A percentile compares a stretch with the other conserved stretches of the same genome.
Conservation (phyloP, 768 basidiomycete genomes). For the Daedaleopsis nitida region DNA sequence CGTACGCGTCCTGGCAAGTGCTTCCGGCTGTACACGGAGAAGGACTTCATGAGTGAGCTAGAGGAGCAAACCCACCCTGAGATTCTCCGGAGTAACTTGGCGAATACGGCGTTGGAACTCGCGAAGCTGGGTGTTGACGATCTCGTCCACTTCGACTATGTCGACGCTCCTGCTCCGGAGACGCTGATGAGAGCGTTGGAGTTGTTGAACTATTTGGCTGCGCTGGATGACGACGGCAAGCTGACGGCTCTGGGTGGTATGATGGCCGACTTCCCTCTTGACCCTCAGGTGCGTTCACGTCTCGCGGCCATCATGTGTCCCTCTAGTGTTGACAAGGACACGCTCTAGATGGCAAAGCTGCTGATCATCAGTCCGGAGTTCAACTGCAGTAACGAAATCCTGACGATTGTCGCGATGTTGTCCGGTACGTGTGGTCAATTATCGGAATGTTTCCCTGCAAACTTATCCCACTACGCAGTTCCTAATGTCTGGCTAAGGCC, state of each 20-base stretch:
- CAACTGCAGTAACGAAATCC: slow-evolving; percentile 92
- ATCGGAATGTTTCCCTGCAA: no score
- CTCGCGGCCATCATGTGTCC: no score
- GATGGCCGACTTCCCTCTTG: slow-evolving; percentile 99
- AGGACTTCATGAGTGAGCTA: slow-evolving; percentile 93
- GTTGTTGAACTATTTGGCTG: slow-evolving; percentile 87
- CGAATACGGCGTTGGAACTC: slow-evolving; percentile 90
- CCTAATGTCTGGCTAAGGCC: slow-evolving; percentile 96
- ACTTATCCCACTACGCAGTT: slow-evolving; percentile 42
- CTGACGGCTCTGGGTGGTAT: slow-evolving; percentile 83
- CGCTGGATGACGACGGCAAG: slow-evolving; percentile 92
- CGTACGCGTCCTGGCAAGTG: slow-evolving; percentile 97
- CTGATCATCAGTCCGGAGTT: slow-evolving; percentile 94
- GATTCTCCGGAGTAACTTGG: slow-evolving; percentile 90
- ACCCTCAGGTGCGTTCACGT: slow-evolving; percentile 74
- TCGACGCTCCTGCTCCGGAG: slow-evolving; percentile 42
- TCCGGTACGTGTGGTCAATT: slow-evolving; percentile 59
- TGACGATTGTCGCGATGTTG: slow-evolving; percentile 96
- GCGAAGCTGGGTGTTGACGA: slow-evolving; percentile 90
- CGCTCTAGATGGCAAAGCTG: slow-evolving; percentile 80
- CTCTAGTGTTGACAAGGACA: background rate
- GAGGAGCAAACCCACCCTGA: slow-evolving; percentile 98
- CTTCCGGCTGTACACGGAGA: slow-evolving; percentile 95
- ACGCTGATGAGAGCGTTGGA: slow-evolving; percentile 97
- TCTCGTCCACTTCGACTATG: slow-evolving; percentile 32